Evolutionary conservation across 805 yeast genomes (phyloP).

Genomic region (Candida bentonensis): DNA sequence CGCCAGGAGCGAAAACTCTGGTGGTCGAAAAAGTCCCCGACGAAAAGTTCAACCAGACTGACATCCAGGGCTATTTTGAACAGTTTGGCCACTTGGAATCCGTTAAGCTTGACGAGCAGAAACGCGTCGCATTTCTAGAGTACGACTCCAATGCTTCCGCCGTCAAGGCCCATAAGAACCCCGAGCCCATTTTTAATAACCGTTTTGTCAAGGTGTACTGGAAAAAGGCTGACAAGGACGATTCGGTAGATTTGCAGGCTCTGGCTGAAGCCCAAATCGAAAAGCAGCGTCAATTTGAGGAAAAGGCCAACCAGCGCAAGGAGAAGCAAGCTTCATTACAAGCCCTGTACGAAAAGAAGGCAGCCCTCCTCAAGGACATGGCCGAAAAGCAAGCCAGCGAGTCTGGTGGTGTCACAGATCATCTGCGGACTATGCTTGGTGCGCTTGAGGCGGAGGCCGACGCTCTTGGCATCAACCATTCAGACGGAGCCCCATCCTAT

Average conservation of each 20-base stretch:
- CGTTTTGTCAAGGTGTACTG: slow-evolving; percentile 35
- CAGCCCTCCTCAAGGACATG: slow-evolving; percentile 20
- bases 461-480: slow-evolving; percentile 15
- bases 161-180: slow-evolving; percentile 28
- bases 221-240: slow-evolving; percentile 15
- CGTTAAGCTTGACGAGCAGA: slow-evolving; percentile 18
- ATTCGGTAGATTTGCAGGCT: slow-evolving; percentile 25
- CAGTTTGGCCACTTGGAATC: slow-evolving; percentile 26
- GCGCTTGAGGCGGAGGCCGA: slow-evolving; percentile 23
- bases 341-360: slow-evolving; percentile 22
- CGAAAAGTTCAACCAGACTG: slow-evolving; percentile 25
- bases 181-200: slow-evolving; percentile 33
- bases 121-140: slow-evolving; percentile 26
- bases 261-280: slow-evolving; percentile 24
- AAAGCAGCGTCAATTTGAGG: slow-evolving; percentile 29
- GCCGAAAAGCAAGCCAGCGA: slow-evolving; percentile 17
- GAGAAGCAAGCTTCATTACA: slow-evolving; percentile 22
- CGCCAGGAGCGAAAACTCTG: slow-evolving; percentile 15
- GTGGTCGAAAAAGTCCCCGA: slow-evolving; percentile 31
- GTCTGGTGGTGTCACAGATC: slow-evolving; percentile 13
- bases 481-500: slow-evolving; percentile 2
- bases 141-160: slow-evolving; percentile 27
- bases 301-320: slow-evolving; percentile 22
- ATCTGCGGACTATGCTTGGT: slow-evolving; percentile 20
- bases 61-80: slow-evolving; percentile 24